Evolutionary conservation across 495 filamentous ascomycete genomes (phyloP), one percentile per base, ranked within the genome.

Genomic region (Daldinia concentrica): DNA sequence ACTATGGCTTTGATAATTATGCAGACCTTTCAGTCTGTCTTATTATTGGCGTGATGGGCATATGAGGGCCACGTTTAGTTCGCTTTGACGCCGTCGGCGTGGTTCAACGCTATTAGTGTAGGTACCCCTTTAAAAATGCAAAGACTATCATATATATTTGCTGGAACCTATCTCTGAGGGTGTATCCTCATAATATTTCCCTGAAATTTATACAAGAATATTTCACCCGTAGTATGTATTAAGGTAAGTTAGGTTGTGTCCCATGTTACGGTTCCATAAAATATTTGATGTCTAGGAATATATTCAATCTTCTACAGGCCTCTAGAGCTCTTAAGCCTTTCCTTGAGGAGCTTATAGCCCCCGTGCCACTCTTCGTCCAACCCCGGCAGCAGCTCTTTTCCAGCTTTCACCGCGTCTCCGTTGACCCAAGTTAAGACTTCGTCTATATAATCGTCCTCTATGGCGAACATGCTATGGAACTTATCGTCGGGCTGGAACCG

Each of bases 401-500:
- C 73, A 17, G 57, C 64, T 39, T 67, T 71, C 7, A 19, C 57
- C n/a, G 72, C 50, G 51, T 71, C 69, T 3, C 24, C 66, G 50
- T 77, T 77, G 5, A 75, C 75, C 75, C 75, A 77, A 6, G 27
- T 29, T 54, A 77, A 52, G 3, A 77, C 64, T 36, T 73, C 61
- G 17, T 67, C 64, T 6, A 77, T 75, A 32, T 75, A 75, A 17
- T n/a, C 58, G 26, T 71, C 69, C 32, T 77, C 75, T n/a, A 50
- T 61, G 2, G 30, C 61, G 7, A 66, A 65, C 56, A 77, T 67
- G 2, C 66, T 72, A 43, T 77, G 72, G n/a, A 77, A 75, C 30
- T 61, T 71, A 4, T 75, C 73, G n/a, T 73, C 75, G 1, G 69
- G 75, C 12, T 71, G 30, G 22, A 75, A 71, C 6, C 55, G 37